Base-by-base conservation (phyloP, 306 rosid genomes). In the Spatholobus suberectus region DNA sequence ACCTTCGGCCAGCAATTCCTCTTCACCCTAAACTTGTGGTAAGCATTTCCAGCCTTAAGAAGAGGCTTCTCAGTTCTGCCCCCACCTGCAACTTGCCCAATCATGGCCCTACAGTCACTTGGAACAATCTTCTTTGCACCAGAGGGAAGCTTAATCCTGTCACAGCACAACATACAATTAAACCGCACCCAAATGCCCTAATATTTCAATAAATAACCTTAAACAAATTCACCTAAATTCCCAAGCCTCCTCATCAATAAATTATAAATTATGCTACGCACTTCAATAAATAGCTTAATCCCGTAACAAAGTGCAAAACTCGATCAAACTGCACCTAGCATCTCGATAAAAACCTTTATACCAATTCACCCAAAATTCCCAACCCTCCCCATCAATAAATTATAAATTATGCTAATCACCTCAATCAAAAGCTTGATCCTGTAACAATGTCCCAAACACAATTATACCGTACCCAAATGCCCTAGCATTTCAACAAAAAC, bases 1-100 rank as follows among this genome's bases (percentile, higher is more conserved):
- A 87, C 90, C 89, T 87, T 87, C 0, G 87, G 87, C 87, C 89
- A 87, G 81, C 89, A 87, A n/a, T 87, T 83, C 4, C 89, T 83
- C 87, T 86, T 86, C 66, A 86, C 89, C n/a, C 82, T 86, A 32
- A 86, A 86, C 75, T 86, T 86, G 85, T 86, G 89, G 49, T 87
- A 83, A 12, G 87, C 85, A 80, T 87, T 87, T 62, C 89, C 89
- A 62, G 89, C 89, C 40, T 87, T 87, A 5, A 87, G 87, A 20
- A 87, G 80, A 11, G 85, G 89, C 85, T 87, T 87, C 83, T 87
- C 89, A 41, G 87, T 87, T 44, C 89, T 83, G 1, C 89, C 89
- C 32, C 87, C 90, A 24, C 90, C 87, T 0, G 90, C 87, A 76
- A 87, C 90, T 43, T 87, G 90, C 29, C 90, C 87, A 6, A 87